Base-by-base conservation (phyloP, 2,329 filamentous ascomycete genomes). In the Penicillium sp. region DNA sequence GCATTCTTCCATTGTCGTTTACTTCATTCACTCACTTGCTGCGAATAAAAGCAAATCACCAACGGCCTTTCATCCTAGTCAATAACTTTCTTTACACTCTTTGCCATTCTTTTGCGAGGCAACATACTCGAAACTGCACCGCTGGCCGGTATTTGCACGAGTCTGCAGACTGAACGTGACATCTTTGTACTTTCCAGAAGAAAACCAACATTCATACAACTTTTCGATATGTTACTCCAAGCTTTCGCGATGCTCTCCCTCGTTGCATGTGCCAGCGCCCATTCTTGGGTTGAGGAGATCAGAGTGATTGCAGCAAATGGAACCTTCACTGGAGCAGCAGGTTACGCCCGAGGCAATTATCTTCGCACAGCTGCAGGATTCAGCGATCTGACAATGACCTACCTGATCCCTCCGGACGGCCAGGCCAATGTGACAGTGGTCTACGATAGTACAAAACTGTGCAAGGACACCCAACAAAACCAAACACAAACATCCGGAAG, bases 261-360 rank as follows among this genome's bases (percentile, higher is more conserved):
- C 7, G 16, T 55, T 48, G 24, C 31, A 22, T 61, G 70, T 27
- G 63, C 68, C 22, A 57, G 60, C 27, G 87, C 85, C 35, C 93
- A 97, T 75, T 89, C 86, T 19, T 97, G 93, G 93, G 83, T 93
- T 48, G 92, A 97, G 75, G 80, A 88, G 67, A 80, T 93, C 49
- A 84, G 81, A 60, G 85, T 86, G 56, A 86, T 97, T 71, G 84
- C 86, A 52, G 73, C 84, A 27, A 89, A 91, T 66, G 93, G 92
- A 53, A 85, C 85, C 33, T 91, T 92, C 70, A 78, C 87, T 21
- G 89, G 89, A 27, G 73, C 82, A 8, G 79, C 84, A 24, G 93
- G 93, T 31, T 96, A 88, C 70, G 79, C 89, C n/a, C 88, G 92
- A 61, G 88, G 86, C 47, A 91, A 86, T 68, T 73, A 86, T 16